These are phyloP conservation scores for Alloteropsis semialata DNA, from an alignment of 176 grass and related monocot species.

Conservation along the genomic window DNA sequence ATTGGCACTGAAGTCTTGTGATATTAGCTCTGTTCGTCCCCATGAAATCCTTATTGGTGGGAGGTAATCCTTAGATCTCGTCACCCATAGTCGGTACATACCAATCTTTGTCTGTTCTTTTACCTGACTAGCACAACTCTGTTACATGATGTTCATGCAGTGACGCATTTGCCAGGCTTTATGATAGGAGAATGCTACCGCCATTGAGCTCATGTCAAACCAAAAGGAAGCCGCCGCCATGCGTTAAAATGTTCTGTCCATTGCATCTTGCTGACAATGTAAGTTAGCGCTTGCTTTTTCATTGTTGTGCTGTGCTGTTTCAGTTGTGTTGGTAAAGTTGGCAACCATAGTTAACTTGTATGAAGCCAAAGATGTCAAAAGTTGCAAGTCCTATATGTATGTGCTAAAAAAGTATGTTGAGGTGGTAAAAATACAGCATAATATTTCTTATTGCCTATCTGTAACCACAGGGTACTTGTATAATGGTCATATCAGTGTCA, in stretches of 20 bases:
- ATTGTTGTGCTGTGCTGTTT: slow-evolving; percentile 12
- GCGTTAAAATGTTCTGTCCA: slow-evolving; percentile 89
- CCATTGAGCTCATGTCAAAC: slow-evolving; percentile 73
- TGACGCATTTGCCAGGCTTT: slow-evolving; percentile 82
- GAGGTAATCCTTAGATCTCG: slow-evolving; percentile 52
- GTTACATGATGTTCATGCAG: slow-evolving; percentile 42
- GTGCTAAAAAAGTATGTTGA: background rate
- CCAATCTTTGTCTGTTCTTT: background rate
- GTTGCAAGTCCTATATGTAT: background rate
- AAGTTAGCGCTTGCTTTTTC: slow-evolving; percentile 36
- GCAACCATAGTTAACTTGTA: background rate
- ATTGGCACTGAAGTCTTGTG: slow-evolving; percentile 84
- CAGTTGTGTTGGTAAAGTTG: slow-evolving; percentile 10
- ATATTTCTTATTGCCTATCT: background rate
- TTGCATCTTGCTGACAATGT: slow-evolving; percentile 86
- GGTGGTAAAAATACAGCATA: background rate
- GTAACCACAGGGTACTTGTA: background rate
- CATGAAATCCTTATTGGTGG: slow-evolving; percentile 95
- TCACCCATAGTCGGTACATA: slow-evolving; percentile 3
- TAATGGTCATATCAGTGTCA: background rate
- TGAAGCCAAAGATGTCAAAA: background rate
- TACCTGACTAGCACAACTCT: slow-evolving; percentile 9
- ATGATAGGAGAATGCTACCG: slow-evolving; percentile 94
- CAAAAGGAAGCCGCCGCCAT: slow-evolving; percentile 64
- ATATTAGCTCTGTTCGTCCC: slow-evolving; percentile 85